Evolutionary conservation across 225 moss, liverwort and hornwort genomes (phyloP), one percentile per base, ranked within the genome.

Genomic region (Pseudoscleropodium purum): DNA sequence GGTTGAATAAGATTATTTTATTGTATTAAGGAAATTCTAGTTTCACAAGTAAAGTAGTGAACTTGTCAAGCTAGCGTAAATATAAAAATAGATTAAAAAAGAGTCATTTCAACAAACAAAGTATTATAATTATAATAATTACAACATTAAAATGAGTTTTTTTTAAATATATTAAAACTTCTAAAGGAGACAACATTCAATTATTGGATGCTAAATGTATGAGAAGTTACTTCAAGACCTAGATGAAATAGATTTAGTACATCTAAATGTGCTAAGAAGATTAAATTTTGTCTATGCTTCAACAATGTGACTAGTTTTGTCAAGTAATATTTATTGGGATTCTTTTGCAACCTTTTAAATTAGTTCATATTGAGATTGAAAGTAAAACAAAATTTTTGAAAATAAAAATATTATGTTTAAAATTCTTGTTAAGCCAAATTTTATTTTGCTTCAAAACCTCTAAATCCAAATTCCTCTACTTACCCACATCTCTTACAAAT

Each of bases 131-230:
- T 43, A 27, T 16, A 73, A 43, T 43, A 24, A 73, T 43, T 29
- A 16, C 9, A 39, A 15, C 1, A 69, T 0, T 70, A 3, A 0
- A 70, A n/a, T n/a, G n/a, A n/a, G n/a, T n/a, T n/a, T n/a, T 23
- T 68, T n/a, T n/a, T n/a, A n/a, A 15, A 19, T 39, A 14, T 24
- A n/a, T n/a, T 9, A 11, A 27, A 73, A 27, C 15, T 73, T 15
- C 3, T 16, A 27, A 43, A 2, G n/a, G 5, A 73, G 3, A 27
- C 1, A 6, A 2, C 15, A 73, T 43, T 10, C 27, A 43, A 43
- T 43, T 73, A 27, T 16, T 16, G 5, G 2, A 27, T 73, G 16
- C 26, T 73, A 2, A 73, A 16, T 73, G 9, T 73, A 27, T 43
- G 9, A 43, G 6, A 43, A 5, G 27, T 27, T 27, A 43, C 8